Conservation (phyloP, 2,329 filamentous ascomycete genomes). For the Hymenoscyphus scutula region DNA sequence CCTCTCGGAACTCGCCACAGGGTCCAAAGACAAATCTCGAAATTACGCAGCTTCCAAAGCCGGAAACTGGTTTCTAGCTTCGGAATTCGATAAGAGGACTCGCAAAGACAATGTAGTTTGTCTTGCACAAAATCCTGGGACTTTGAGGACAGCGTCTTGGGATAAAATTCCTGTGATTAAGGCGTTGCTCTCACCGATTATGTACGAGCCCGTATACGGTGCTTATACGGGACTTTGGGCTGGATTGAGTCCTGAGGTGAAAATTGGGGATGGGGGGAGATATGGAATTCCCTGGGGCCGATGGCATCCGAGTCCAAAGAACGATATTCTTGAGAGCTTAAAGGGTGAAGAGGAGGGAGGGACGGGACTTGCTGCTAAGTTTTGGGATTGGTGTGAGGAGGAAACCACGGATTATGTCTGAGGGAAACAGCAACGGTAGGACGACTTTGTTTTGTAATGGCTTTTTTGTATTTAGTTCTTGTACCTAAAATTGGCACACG, state of each 20-base stretch:
- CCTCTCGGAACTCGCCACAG: no score
- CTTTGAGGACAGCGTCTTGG: constrained; percentile 13
- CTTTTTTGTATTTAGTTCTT: no score
- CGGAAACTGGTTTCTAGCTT: constrained; percentile 17
- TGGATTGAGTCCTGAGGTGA: constrained; percentile 21
- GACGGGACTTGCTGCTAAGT: constrained; percentile 16
- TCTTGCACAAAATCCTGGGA: constrained; percentile 24
- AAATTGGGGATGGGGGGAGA: constrained; percentile 16
- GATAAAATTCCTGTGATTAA: no score
- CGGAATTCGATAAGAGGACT: constrained; percentile 20
- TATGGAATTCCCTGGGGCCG: constrained; percentile 45
- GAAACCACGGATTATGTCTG: constrained; percentile 36
- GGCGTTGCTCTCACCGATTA: neutral
- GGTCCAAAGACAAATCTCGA: no score
- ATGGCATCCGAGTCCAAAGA: constrained; percentile 33
- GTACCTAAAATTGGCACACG: no score
- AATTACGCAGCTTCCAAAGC: constrained; percentile 17
- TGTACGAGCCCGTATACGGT: constrained; percentile 14
- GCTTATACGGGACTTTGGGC: constrained; percentile 23
- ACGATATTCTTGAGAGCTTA: constrained; percentile 33
- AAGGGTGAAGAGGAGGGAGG: constrained; percentile 27
- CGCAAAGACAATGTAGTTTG: constrained; percentile 21
- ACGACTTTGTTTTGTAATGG: no score
- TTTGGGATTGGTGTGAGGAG: constrained; percentile 46
- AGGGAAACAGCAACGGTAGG: no score